Percentiles rank a stretch among this genome's conserved stretches.
Conservation (phyloP, 2,329 filamentous ascomycete species). For the Chrysoporthe cubensis region DNA sequence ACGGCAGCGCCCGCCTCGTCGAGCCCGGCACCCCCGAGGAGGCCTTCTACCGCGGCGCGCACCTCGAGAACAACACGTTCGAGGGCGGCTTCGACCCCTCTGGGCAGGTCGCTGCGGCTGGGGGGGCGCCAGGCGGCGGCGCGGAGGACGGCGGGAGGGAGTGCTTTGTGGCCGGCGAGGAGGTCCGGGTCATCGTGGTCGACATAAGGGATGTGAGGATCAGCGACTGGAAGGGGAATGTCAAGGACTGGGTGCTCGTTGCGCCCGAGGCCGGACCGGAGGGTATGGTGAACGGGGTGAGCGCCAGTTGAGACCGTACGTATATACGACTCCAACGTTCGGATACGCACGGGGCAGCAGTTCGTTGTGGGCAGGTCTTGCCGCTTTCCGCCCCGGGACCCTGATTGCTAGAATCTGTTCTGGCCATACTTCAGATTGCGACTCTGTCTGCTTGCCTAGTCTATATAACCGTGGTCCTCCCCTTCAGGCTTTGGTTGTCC, state of each 20-base stretch:
- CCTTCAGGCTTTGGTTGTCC: neutral
- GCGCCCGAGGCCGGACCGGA: slow-evolving; percentile 36
- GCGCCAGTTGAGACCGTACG: slow-evolving; percentile 29
- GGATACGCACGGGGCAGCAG: too few relatives aligned
- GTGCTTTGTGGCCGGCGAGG: slow-evolving; percentile 77
- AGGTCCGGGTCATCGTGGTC: slow-evolving; percentile 87
- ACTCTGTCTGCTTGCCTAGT: neutral
- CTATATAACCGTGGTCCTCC: neutral
- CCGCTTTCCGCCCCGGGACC: too few relatives aligned
- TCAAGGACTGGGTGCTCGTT: slow-evolving; percentile 72
- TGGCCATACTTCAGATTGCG: neutral
- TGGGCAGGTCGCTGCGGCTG: slow-evolving; percentile 9
- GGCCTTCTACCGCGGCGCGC: slow-evolving; percentile 77
- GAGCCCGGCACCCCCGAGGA: slow-evolving; percentile 79
- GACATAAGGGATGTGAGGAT: slow-evolving; percentile 83
- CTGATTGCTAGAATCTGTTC: neutral
- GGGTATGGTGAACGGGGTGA: slow-evolving; percentile 45
- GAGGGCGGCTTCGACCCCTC: slow-evolving; percentile 44
- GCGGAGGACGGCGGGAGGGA: slow-evolving; percentile 58
- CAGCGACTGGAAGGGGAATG: slow-evolving; percentile 93
- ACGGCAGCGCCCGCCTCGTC: slow-evolving; percentile 79
- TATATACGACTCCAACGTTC: too few relatives aligned
- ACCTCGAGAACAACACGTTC: slow-evolving; percentile 93
- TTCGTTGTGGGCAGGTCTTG: too few relatives aligned
- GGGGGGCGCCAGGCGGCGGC: slow-evolving; percentile 28